Conservation (phyloP, 805 yeast genomes). For the Candida ortonii region DNA sequence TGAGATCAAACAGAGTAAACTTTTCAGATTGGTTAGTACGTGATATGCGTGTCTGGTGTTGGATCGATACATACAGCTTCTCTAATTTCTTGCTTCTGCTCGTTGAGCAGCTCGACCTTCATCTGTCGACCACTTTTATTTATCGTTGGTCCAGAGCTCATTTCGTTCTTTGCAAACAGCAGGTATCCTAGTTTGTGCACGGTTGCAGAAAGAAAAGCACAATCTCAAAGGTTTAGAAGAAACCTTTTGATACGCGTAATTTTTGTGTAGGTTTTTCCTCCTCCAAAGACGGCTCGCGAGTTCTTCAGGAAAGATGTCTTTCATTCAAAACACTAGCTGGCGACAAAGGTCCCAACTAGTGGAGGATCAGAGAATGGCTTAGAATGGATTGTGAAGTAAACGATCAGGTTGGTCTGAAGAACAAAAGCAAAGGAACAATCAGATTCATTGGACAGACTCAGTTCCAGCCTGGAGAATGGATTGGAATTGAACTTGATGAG, state of each 20-base stretch:
- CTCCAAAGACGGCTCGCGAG: too few relatives aligned
- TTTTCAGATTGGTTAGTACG: slow-evolving; percentile 19
- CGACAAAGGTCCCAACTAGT: too few relatives aligned
- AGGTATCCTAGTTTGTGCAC: background rate
- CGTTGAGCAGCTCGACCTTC: slow-evolving; percentile 70
- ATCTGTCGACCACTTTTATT: slow-evolving; percentile 36
- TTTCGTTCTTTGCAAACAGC: background rate
- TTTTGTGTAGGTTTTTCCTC: too few relatives aligned
- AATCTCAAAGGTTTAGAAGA: too few relatives aligned
- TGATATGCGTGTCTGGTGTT: too few relatives aligned
- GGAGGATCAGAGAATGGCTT: too few relatives aligned
- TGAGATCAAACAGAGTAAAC: slow-evolving; percentile 86
- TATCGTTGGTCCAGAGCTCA: slow-evolving; percentile 13
- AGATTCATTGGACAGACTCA: slow-evolving; percentile 51
- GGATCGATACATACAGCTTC: slow-evolving; percentile 58
- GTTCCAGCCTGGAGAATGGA: slow-evolving; percentile 61
- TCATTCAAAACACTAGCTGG: too few relatives aligned
- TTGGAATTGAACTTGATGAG: slow-evolving; percentile 44
- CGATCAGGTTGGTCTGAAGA: slow-evolving; percentile 35
- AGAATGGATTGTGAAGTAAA: slow-evolving; percentile 6
- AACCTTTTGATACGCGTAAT: too few relatives aligned
- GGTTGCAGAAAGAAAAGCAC: too few relatives aligned
- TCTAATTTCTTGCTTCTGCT: slow-evolving; percentile 85
- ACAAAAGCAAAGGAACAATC: slow-evolving; percentile 43
- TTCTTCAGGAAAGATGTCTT: too few relatives aligned